Base-by-base conservation (phyloP, 2,329 filamentous ascomycete genomes). In the Epichloe uncinata region DNA sequence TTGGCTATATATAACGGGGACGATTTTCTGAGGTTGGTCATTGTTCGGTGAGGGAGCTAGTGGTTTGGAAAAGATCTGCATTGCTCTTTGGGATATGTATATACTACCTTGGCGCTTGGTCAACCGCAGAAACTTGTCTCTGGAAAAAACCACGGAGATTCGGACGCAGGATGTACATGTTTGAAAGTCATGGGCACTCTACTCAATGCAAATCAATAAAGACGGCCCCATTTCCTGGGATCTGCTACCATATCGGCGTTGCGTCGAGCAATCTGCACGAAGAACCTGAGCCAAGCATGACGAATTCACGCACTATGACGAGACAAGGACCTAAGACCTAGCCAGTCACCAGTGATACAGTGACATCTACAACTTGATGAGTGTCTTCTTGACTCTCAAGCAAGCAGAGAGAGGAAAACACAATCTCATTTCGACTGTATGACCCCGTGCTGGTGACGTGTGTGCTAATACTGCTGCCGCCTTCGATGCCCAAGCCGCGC, bases 51-150 rank as follows among this genome's bases (percentile, higher is more conserved):
- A 20, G 15, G 20, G 20, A 16, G 22, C 41, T 35, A 41, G 34
- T 44, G 34, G 13, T 1, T n/a, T 18, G 40, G 35, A 35, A n/a
- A 45, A 42, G 42, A 45, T 35, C 12, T 40, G 47, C 16, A 16
- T 45, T 34, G 40, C 5, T 37, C n/a, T 38, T 45, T 37, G 42
- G 20, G 44, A 34, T 7, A 42, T 30, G 9, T 30, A 37, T 42
- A 38, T 30, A 46, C 42, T 11, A 35, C 42, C 33, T 12, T 34
- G 47, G 46, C 42, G 42, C 46, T 35, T 51, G 45, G 45, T 16
- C 18, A 22, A 13, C 16, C 48, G 42, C 15, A 38, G 36, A 38
- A 30, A 8, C 3, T 45, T 35, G n/a, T 3, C 7, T n/a, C 15
- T 37, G 12, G 15, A 37, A 15, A 36, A 12, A 37, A n/a, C 15